Percentiles rank a stretch among this genome's conserved stretches.
Conservation (phyloP, 139 green algal genomes). For the Closterium sp. region DNA sequence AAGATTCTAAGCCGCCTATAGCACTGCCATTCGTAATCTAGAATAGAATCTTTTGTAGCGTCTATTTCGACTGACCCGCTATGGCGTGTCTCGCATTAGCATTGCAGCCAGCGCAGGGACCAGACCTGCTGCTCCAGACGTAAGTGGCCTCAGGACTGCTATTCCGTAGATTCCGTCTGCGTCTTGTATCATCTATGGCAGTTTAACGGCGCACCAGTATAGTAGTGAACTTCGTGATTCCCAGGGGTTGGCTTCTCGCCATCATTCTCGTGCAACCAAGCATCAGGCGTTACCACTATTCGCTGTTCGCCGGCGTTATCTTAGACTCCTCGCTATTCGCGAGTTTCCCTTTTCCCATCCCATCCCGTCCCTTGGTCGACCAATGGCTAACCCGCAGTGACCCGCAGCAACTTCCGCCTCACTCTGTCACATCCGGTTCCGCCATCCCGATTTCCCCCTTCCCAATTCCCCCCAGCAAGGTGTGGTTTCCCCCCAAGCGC, state of each 20-base stretch:
- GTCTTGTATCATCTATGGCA: background rate
- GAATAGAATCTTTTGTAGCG: background rate
- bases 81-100: slow-evolving; percentile 35
- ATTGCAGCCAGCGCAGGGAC: slow-evolving; percentile 20
- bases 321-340: background rate
- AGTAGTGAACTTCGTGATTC: slow-evolving; percentile 6
- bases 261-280: background rate
- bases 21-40: background rate
- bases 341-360: background rate
- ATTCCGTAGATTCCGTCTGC: background rate
- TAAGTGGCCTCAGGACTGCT: background rate
- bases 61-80: background rate
- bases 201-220: background rate
- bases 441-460: background rate
- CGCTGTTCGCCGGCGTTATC: background rate
- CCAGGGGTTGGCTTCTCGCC: too few species aligned
- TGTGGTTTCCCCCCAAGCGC: slow-evolving; percentile 21
- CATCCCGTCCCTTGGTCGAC: background rate
- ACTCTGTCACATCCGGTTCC: background rate
- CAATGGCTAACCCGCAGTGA: background rate
- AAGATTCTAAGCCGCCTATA: too few species aligned
- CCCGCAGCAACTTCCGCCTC: background rate
- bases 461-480: slow-evolving; percentile 5
- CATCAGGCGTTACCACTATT: background rate
- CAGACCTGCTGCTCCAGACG: slow-evolving; percentile 35